These are phyloP conservation scores for Paralagenidium karlingii DNA, from an alignment of 352 stramenopile genomes.

Conservation along the genomic window DNA sequence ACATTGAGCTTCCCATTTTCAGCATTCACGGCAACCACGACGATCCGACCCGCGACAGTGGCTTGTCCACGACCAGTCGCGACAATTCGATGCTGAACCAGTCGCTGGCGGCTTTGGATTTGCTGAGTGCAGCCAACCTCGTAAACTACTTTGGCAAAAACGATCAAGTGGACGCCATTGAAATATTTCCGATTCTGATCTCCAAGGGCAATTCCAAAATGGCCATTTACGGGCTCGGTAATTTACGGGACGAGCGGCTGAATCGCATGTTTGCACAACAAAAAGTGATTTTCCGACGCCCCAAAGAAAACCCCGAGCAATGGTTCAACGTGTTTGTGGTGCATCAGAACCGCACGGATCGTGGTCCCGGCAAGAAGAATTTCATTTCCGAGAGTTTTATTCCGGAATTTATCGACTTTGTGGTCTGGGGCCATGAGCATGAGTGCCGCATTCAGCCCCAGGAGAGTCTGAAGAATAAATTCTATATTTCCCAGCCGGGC, in stretches of 20 bases:
- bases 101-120: constrained; percentile 91
- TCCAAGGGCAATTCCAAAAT: constrained; percentile 92
- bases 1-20: constrained; percentile 95
- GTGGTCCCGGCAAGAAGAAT: constrained; percentile 89
- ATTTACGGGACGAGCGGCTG: constrained; percentile 97
- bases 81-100: constrained; percentile 13
- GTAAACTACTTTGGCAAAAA: constrained; percentile 98
- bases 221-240: constrained; percentile 96
- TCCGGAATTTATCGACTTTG: constrained; percentile 97
- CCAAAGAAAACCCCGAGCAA: constrained; percentile 44
- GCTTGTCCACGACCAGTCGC: background rate
- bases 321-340: constrained; percentile 99
- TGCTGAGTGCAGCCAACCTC: constrained; percentile 92
- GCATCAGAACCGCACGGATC: constrained; percentile 97
- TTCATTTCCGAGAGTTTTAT: constrained; percentile 97
- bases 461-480: constrained; percentile 92
- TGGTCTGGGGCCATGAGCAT: constrained; percentile 97
- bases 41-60: constrained; percentile 90
- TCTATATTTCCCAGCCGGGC: constrained; percentile 94
- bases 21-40: constrained; percentile 99
- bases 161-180: constrained; percentile 88
- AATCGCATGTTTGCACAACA: constrained; percentile 95
- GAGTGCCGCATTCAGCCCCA: constrained; percentile 92
- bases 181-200: constrained; percentile 93
- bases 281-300: constrained; percentile 91